Evolutionary conservation across 331 rosid genomes (phyloP), one percentile per base, ranked within the genome.

Genomic region (Arachis monticola): DNA sequence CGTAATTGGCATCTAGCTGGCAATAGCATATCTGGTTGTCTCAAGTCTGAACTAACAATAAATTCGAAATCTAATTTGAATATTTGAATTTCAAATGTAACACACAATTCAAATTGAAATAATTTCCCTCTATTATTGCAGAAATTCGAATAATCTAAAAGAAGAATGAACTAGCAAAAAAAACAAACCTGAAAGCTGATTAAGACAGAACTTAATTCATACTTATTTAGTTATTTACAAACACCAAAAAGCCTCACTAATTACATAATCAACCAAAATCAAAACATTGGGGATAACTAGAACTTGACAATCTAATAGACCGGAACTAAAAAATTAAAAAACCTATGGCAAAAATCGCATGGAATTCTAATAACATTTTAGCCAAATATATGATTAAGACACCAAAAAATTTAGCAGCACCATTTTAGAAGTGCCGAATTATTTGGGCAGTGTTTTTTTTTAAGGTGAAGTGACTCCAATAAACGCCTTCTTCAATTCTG

Each of bases 401-500:
- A 1, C 7, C 22, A 17, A 17, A 8, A 64, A 71, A 40, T 6
- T 12, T 12, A n/a, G 57, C 4, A 35, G 10, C 46, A 47, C 6
- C 8, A 9, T 60, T 13, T 30, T 51, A 46, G 57, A 3, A 51
- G 57, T 51, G 22, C 57, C 14, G 7, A 53, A 1, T 5, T 1
- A 2, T 2, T 53, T 5, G 5, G 3, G 59, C 59, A 13, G 59
- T 13, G 59, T 53, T 5, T 52, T 46, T 46, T 46, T 46, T 10
- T 9, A 80, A 47, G 74, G 73, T 7, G 77, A 67, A 32, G 59
- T 47, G 4, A 76, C 80, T 48, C 79, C 88, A 65, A 10, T 69
- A 32, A 80, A 70, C 0, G 88, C 80, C 79, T 90, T 90, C 85
- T 91, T 89, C 74, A 81, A 72, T 10, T 86, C 89, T 76, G 85